Evolutionary conservation across 2,329 filamentous ascomycete genomes (phyloP).

Genomic region (Ceratocystiopsis minuta): DNA sequence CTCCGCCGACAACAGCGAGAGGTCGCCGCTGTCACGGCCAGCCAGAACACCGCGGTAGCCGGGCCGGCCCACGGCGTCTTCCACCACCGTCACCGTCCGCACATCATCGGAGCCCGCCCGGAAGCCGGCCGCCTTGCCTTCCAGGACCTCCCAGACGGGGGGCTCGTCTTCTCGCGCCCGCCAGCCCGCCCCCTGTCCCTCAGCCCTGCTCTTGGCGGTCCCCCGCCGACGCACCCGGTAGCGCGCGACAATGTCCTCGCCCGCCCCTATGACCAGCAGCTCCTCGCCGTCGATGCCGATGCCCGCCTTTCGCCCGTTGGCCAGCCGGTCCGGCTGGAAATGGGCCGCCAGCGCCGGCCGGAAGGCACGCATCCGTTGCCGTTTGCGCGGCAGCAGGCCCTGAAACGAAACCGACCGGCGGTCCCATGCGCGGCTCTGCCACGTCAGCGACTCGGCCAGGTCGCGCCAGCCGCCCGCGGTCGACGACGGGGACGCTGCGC

Average conservation of each 20-base stretch:
- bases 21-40: slow-evolving; percentile 30
- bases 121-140: slow-evolving; percentile 23
- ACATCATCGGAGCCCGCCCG: slow-evolving; percentile 29
- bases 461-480: slow-evolving; percentile 18
- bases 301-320: background rate
- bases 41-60: slow-evolving; percentile 21
- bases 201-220: slow-evolving; percentile 5
- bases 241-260: slow-evolving; percentile 30
- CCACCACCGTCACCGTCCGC: slow-evolving; percentile 27
- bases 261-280: slow-evolving; percentile 30
- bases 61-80: slow-evolving; percentile 11
- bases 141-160: slow-evolving; percentile 18
- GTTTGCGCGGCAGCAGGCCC: slow-evolving; percentile 13
- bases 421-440: slow-evolving; percentile 35
- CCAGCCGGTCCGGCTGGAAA: slow-evolving; percentile 13
- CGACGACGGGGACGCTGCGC: too few relatives aligned
- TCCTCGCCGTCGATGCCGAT: slow-evolving; percentile 19
- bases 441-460: slow-evolving; percentile 28
- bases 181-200: background rate
- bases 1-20: slow-evolving; percentile 25
- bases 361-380: slow-evolving; percentile 15
- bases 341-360: slow-evolving; percentile 30
- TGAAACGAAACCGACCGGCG: slow-evolving; percentile 24
- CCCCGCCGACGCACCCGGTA: slow-evolving; percentile 14
- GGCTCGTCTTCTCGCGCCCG: too few relatives aligned